Evolutionary conservation across 495 filamentous ascomycete species (phyloP), one percentile per base, ranked within the genome.

Genomic region (Endocarpon pusillum): DNA sequence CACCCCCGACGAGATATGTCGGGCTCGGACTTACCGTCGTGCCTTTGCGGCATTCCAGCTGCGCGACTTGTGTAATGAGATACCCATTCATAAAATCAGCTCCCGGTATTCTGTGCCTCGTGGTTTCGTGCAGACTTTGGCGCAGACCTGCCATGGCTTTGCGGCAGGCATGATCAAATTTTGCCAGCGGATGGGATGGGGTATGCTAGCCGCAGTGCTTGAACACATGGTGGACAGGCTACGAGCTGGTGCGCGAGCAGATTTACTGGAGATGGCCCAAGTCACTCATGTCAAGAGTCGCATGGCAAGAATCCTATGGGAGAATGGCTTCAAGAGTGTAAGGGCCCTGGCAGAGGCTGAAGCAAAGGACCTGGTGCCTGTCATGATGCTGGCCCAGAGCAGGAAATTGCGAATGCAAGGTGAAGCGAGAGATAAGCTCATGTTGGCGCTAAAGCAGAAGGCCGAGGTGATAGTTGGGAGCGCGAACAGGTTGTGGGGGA

Each of bases 41-140:
- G 82, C 83, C 43, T 89, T 83, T 44, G 59, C 78, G 12, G 78
- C 81, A 8, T 67, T 89, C 28, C 82, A 86, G 46, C 69, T 89
- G 22, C 74, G 81, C 14, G 78, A 86, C 44, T 54, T 89, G 21
- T 82, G 80, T 52, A 86, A 84, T 44, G 81, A 86, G 39, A 59
- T 71, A 16, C 81, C 81, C 1, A 62, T 86, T 4, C 68, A 79
- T 34, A 48, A 58, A 1, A 77, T 89, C 21, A 72, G 81, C 1
- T 52, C 51, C 12, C 79, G 80, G 40, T 86, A 81, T 45, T 66
- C 68, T 14, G 69, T 71, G 33, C 70, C 75, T 6, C 68, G 79
- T 20, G 81, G 81, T 0, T 53, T 65, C 19, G 70, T 86, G 3
- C 81, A 89, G 44, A 78, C 61, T 15, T 58, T 86, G 8, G 69